Evolutionary conservation across 2,329 filamentous ascomycete genomes (phyloP), one percentile per base, ranked within the genome.

Genomic region (Hirsutella thompsonii): DNA sequence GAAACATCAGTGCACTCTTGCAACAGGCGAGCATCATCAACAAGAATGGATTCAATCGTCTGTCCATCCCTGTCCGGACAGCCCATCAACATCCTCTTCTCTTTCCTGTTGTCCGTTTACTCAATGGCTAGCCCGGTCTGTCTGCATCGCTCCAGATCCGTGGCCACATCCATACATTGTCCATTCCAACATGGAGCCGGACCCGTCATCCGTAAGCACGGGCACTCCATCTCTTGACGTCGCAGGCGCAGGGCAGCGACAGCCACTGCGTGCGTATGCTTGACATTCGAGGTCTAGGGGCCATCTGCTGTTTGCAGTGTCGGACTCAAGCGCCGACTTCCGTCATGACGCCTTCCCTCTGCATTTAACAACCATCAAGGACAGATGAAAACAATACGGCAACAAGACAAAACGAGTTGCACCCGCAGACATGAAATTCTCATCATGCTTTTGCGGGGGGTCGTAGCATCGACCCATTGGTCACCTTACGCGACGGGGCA

Each of bases 31-130:
- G n/a, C n/a, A n/a, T n/a, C n/a, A n/a, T n/a, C n/a, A n/a, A n/a
- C n/a, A n/a, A n/a, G n/a, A n/a, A n/a, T n/a, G n/a, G 67, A 69
- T 71, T 72, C 69, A 68, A 69, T 51, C 53, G 68, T 64, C 67
- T 43, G 71, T 58, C 53, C 43, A 49, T 32, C 28, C 55, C 28
- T 10, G 28, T 10, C 28, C 11, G 28, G 3, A 30, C n/a, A n/a
- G 28, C n/a, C 28, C 4, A 13, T 30, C 11, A 13, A 10, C n/a
- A 10, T 4, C 9, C 4, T 30, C 28, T 30, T 4, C 28, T n/a
- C 28, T 30, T n/a, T 30, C 28, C 28, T 30, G 11, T 10, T n/a
- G 11, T 13, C 28, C 11, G n/a, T n/a, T 4, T n/a, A 30, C 11
- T 29, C 28, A 4, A 34, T 16, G 59, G 57, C 58, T 61, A 57